phyloP scores from a whole-genome alignment of 2,329 filamentous ascomycete genomes.

The Verticillium zaregamsianum region DNA sequence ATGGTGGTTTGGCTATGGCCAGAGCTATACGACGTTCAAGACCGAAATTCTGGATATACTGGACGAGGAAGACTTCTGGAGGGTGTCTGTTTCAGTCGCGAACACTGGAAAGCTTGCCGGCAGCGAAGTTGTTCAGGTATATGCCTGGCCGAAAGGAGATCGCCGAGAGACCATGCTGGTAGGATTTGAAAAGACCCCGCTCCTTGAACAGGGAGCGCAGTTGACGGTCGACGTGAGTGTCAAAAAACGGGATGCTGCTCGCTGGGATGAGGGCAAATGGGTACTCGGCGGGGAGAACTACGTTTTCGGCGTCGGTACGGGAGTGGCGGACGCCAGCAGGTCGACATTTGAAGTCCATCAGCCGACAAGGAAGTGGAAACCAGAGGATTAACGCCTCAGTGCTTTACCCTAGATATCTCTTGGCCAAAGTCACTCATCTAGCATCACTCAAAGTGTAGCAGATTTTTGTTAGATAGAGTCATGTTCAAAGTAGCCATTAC shows the following conservation, averaged over 20 bases:
- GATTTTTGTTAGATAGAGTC: background rate
- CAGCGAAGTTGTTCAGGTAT: too few relatives aligned
- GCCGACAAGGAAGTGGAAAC: background rate
- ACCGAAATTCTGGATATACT: background rate
- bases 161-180: too few relatives aligned
- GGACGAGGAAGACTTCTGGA: constrained; percentile 1
- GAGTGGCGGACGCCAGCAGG: background rate
- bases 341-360: background rate
- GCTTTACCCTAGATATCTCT: too few relatives aligned
- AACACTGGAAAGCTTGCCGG: too few relatives aligned
- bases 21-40: constrained; percentile 8
- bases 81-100: too few relatives aligned
- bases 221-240: background rate
- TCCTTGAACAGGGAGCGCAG: constrained; percentile 9
- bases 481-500: background rate
- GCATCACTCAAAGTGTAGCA: too few relatives aligned
- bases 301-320: background rate
- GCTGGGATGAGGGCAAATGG: background rate
- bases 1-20: constrained; percentile 38
- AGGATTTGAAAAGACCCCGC: background rate
- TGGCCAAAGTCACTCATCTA: too few relatives aligned
- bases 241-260: background rate
- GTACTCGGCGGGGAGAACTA: background rate
- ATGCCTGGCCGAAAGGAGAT: too few relatives aligned
- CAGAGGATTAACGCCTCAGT: too few relatives aligned